phyloP scores from a whole-genome alignment of 2,329 filamentous ascomycete genomes.

The Teratosphaeria nubilosa region DNA sequence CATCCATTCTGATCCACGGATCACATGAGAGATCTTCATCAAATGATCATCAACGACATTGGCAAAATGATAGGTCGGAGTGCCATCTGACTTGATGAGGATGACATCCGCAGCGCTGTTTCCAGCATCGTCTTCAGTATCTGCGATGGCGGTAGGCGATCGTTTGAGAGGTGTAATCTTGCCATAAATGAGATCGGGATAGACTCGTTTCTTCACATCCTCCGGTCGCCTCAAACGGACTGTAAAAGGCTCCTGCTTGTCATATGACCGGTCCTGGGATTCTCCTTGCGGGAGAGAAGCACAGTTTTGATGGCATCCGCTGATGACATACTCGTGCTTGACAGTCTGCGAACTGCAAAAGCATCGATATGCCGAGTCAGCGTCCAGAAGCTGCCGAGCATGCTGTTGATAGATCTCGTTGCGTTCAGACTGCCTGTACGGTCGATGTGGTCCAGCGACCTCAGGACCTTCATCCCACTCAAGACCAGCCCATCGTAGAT shows the following conservation, averaged over 20 bases:
- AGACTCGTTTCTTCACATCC: constrained; percentile 46
- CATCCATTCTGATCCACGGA: constrained; percentile 94
- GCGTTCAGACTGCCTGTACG: constrained; percentile 83
- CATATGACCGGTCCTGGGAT: constrained; percentile 57
- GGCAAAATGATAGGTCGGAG: constrained; percentile 92
- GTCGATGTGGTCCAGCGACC: constrained; percentile 69
- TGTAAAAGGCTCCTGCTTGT: constrained; percentile 59
- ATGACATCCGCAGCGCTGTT: constrained; percentile 69
- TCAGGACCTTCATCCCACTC: constrained; percentile 92
- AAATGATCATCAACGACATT: constrained; percentile 94
- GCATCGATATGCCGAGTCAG: constrained; percentile 77
- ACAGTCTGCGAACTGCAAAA: constrained; percentile 58
- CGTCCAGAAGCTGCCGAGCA: constrained; percentile 56
- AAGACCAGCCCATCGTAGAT: constrained; percentile 80
- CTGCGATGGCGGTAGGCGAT: constrained; percentile 18
- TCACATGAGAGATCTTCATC: constrained; percentile 93
- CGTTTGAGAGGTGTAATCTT: constrained; percentile 38
- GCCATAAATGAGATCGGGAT: constrained; percentile 74
- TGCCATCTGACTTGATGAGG: constrained; percentile 80
- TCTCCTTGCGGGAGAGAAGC: constrained; percentile 54
- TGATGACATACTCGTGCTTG: constrained; percentile 35
- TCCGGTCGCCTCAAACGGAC: constrained; percentile 62
- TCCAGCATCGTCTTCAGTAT: constrained; percentile 21
- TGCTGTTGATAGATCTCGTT: constrained; percentile 62
- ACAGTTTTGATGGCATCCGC: constrained; percentile 65